phyloP scores from a whole-genome alignment of 2,329 filamentous ascomycete species.

The Chaetothyriales sp. region DNA sequence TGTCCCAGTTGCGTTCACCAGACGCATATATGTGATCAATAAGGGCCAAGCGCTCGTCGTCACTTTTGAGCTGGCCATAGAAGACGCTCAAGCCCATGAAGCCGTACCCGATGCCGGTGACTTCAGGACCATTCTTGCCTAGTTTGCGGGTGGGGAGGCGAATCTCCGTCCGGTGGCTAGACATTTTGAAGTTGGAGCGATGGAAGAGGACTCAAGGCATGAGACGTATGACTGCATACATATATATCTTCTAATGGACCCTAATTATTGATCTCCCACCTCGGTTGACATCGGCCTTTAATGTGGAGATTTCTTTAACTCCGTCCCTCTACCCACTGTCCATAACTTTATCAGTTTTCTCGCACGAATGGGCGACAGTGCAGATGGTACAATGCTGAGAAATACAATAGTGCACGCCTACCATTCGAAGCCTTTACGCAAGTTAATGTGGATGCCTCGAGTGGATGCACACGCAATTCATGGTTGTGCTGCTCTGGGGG shows the following conservation, averaged over 20 bases:
- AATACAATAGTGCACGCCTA: background rate
- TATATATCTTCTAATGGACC: too few relatives aligned
- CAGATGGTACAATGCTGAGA: background rate
- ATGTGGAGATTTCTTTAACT: too few relatives aligned
- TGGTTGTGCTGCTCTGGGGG: background rate
- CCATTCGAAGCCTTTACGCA: background rate
- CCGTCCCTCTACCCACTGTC: too few relatives aligned
- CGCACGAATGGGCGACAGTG: background rate
- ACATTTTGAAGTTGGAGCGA: background rate
- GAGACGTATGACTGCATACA: too few relatives aligned
- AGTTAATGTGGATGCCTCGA: background rate
- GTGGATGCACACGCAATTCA: background rate
- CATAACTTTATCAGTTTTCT: too few relatives aligned
- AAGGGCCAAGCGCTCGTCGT: constrained; percentile 36
- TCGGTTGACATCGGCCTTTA: too few relatives aligned
- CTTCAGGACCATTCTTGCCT: constrained; percentile 22
- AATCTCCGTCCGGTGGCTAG: background rate
- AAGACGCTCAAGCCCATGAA: constrained; percentile 23
- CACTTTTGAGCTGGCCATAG: constrained; percentile 35
- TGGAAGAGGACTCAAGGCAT: background rate
- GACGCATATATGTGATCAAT: constrained; percentile 23
- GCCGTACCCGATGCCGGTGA: constrained; percentile 20
- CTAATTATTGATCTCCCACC: too few relatives aligned
- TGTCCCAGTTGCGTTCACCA: constrained; percentile 24
- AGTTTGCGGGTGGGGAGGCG: constrained; percentile 17